Evolutionary conservation across 2,329 filamentous ascomycete genomes (phyloP).

Genomic region (Fusarium metavorans): DNA sequence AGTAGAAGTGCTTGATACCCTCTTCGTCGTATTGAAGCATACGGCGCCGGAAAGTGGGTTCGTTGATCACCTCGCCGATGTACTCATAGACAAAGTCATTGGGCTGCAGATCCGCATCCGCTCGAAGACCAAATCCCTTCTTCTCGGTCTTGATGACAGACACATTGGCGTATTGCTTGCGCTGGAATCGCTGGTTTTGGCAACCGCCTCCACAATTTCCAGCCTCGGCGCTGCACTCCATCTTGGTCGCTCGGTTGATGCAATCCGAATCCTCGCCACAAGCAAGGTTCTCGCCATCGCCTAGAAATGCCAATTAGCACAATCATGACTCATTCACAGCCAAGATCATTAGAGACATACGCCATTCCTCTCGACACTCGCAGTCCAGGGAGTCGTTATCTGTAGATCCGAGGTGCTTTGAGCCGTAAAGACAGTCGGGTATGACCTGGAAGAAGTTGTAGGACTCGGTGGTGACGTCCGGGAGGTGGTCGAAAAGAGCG

Average conservation of each 20-base stretch:
- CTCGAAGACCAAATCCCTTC: constrained; percentile 93
- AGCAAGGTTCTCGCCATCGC: constrained; percentile 77
- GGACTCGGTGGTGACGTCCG: constrained; percentile 83
- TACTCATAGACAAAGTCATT: constrained; percentile 98
- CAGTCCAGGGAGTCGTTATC: constrained; percentile 93
- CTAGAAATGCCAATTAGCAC: constrained; percentile 53
- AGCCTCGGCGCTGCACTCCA: constrained; percentile 87
- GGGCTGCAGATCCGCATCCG: constrained; percentile 79
- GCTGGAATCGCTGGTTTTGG: constrained; percentile 95
- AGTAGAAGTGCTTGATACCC: constrained; percentile 99
- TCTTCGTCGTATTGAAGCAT: constrained; percentile 96
- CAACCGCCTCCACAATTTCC: constrained; percentile 87
- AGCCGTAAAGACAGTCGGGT: constrained; percentile 87
- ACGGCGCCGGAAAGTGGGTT: constrained; percentile 86
- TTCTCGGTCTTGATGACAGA: constrained; percentile 98
- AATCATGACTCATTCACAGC: background rate
- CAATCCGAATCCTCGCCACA: constrained; percentile 98
- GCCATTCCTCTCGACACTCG: constrained; percentile 94
- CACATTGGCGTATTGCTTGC: constrained; percentile 88
- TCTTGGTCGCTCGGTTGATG: constrained; percentile 98
- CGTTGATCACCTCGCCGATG: constrained; percentile 97
- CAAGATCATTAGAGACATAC: constrained; percentile 67
- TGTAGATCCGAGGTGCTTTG: constrained; percentile 90
- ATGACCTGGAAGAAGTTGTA: constrained; percentile 83
- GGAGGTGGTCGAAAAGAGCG: constrained; percentile 78